A percentile compares a stretch with the other conserved stretches of the same genome.
Conservation (phyloP, 371 early-diverging fungal species). For the Mucor plumbeus region DNA sequence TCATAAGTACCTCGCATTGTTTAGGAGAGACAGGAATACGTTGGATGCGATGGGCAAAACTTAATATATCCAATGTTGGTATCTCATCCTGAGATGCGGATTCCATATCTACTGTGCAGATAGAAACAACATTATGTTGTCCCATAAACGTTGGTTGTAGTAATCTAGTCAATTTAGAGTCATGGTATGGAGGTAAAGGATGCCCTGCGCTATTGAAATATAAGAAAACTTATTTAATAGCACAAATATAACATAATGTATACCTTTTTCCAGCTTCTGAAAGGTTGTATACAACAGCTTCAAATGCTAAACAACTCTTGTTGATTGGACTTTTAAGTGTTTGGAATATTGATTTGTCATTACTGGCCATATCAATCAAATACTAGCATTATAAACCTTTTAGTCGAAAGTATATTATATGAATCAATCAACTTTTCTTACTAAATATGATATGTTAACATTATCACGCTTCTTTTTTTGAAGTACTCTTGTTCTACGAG, state of each 20-base stretch:
- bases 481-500: constrained; percentile 15
- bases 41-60: constrained; percentile 86
- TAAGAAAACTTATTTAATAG: background rate
- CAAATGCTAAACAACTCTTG: constrained; percentile 26
- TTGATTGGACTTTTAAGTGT: constrained; percentile 22
- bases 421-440: background rate
- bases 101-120: constrained; percentile 80
- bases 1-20: constrained; percentile 19
- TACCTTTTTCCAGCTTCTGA: constrained; percentile 27
- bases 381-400: background rate
- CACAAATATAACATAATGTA: background rate
- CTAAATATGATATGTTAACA: constrained; percentile 21
- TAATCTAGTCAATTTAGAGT: constrained; percentile 90
- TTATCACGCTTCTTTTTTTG: constrained; percentile 3
- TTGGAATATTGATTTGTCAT: constrained; percentile 27
- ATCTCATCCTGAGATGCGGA: constrained; percentile 70
- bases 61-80: constrained; percentile 75
- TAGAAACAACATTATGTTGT: constrained; percentile 78
- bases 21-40: constrained; percentile 49
- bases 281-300: constrained; percentile 23
- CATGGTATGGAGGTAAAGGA: constrained; percentile 85
- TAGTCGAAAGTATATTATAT: background rate
- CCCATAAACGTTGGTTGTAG: constrained; percentile 84
- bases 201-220: constrained; percentile 31
- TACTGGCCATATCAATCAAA: constrained; percentile 26